Percentiles rank a stretch among this genome's conserved stretches.
phyloP scores from a whole-genome alignment of 2,329 filamentous ascomycete species.

The Xylaria polymorpha region DNA sequence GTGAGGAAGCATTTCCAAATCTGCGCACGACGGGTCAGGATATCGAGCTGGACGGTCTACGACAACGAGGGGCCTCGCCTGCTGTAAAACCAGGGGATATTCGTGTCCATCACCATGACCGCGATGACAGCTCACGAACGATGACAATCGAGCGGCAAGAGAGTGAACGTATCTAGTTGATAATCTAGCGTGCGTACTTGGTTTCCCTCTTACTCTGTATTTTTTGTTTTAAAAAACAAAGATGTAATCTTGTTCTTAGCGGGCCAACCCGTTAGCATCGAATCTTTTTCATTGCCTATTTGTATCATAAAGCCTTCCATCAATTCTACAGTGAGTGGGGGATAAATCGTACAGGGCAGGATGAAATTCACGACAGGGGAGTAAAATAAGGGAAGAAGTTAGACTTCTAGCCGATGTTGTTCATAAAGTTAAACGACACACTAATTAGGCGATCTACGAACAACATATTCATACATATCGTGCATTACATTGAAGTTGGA shows the following conservation, averaged over 20 bases:
- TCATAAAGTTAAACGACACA: background rate
- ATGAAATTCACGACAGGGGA: background rate
- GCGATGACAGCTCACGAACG: conserved; percentile 31
- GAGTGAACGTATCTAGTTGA: conserved; percentile 17
- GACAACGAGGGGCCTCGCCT: conserved; percentile 36
- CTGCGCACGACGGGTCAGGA: conserved; percentile 40
- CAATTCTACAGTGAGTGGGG: background rate
- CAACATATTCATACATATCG: background rate
- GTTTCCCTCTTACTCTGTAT: background rate
- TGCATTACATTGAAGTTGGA: background rate
- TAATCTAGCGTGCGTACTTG: background rate
- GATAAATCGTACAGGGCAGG: no score
- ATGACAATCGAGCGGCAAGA: conserved; percentile 22
- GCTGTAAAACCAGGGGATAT: conserved; percentile 26
- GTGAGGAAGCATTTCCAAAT: conserved; percentile 36
- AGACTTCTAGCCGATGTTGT: background rate
- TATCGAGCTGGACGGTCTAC: conserved; percentile 49
- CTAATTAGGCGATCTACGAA: background rate
- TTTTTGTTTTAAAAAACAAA: conserved; percentile 1
- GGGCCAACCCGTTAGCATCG: background rate
- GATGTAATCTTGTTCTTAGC: background rate
- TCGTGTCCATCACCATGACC: conserved; percentile 20
- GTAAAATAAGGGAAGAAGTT: background rate
- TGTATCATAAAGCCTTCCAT: background rate
- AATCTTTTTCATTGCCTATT: no score